Evolutionary conservation across 2,329 filamentous ascomycete genomes (phyloP), one percentile per base, ranked within the genome.

Genomic region (Grosmannia clavigera): DNA sequence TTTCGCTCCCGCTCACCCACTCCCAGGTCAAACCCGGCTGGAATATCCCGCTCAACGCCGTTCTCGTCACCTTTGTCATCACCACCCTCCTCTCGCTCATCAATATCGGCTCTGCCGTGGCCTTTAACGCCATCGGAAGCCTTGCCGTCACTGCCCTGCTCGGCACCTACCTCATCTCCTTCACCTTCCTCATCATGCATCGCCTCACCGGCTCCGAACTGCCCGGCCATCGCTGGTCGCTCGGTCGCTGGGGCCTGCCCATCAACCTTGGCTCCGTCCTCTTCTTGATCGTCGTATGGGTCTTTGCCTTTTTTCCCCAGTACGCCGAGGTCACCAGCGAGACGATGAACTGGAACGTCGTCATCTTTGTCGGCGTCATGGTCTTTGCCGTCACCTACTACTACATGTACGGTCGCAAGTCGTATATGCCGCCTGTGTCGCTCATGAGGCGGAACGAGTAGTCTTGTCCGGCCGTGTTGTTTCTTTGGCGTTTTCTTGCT

Each of bases 81-180:
- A 77, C 78, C 1, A 66, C 70, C 11, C 67, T 78, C 10, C 69
- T 79, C 9, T 74, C 73, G 0, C 69, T 79, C 59, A 80, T 81
- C 70, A 79, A 78, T 68, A 75, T 81, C 60, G 78, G 75, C 48
- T 79, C 74, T n/a, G 69, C 72, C 2, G 72, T 74, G 7, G 79
- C 78, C 5, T 79, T 81, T 67, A 78, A 81, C 65, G 78, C 76
- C 60, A 75, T 81, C 63, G 73, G 78, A n/a, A 80, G 77, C 1
- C 71, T 82, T 14, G 75, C 75, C 31, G 72, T 79, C 57, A 75
- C 73, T 40, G 75, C 76, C 1, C 72, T 81, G 19, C 75, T 81
- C 56, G 74, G 74, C 25, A 78, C 77, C 22, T 82, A 82, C 65
- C 73, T 81, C 58, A 71, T 81, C 52, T 76, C 76, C 38, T 72